Conservation (phyloP, 441 rosid genomes). For the Adansonia gregorii region DNA sequence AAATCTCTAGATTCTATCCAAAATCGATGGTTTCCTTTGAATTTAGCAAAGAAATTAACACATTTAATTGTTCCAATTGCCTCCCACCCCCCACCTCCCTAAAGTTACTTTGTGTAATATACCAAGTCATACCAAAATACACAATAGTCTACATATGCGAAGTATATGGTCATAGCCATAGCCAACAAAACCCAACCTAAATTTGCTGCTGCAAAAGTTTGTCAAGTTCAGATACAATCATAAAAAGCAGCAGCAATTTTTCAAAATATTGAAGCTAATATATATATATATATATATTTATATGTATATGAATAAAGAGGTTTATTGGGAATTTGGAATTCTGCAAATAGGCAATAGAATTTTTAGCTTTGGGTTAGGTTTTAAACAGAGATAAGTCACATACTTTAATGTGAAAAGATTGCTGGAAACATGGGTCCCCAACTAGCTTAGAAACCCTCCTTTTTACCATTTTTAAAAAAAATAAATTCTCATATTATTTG, state of each 20-base stretch:
- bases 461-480: slow-evolving; percentile 24
- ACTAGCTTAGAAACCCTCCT: slow-evolving; percentile 8
- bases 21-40: slow-evolving; percentile 21
- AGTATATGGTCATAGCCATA: not conserved
- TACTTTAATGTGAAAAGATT: slow-evolving; percentile 29
- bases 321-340: slow-evolving; percentile 1
- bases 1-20: slow-evolving; percentile 36
- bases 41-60: slow-evolving; percentile 13
- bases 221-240: not conserved
- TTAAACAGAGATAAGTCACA: slow-evolving; percentile 32
- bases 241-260: not conserved
- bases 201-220: slow-evolving; percentile 12
- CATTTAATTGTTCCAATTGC: not conserved
- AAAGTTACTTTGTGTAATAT: not conserved
- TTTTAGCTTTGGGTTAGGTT: slow-evolving; percentile 34
- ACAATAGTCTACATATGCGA: not conserved
- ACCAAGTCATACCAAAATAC: slow-evolving; percentile 22
- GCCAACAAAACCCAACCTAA: slow-evolving; percentile 14
- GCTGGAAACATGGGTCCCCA: slow-evolving; percentile 36
- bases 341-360: slow-evolving; percentile 19
- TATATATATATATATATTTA: no score
- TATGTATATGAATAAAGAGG: not conserved
- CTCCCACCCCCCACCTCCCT: no score
- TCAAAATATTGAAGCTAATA: slow-evolving; percentile 10
- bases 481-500: slow-evolving; percentile 23